Evolutionary conservation across 331 rosid species (phyloP).

Genomic region (Saraca asoca): DNA sequence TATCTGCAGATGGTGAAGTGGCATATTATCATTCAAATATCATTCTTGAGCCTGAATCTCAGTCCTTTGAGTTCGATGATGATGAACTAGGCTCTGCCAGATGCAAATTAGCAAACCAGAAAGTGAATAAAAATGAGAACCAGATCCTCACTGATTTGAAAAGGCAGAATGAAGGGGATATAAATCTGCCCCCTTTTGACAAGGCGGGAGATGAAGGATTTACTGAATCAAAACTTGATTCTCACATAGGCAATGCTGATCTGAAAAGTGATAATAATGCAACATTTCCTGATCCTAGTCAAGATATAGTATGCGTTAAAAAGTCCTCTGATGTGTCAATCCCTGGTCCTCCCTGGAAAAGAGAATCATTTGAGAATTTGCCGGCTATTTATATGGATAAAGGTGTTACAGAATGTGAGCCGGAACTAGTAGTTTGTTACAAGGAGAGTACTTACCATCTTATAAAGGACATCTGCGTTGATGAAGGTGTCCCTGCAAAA

Average conservation of each 20-base stretch:
- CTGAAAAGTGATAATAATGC: not conserved
- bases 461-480: slow-evolving; percentile 86
- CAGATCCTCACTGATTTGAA: slow-evolving; percentile 33
- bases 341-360: slow-evolving; percentile 9
- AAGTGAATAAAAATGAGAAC: slow-evolving; percentile 45
- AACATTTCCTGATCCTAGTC: slow-evolving; percentile 35
- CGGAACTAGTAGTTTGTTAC: slow-evolving; percentile 55
- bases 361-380: slow-evolving; percentile 35
- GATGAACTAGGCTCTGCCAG: slow-evolving; percentile 35
- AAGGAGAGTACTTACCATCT: slow-evolving; percentile 53
- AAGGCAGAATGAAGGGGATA: slow-evolving; percentile 33
- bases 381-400: slow-evolving; percentile 52
- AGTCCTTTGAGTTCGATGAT: slow-evolving; percentile 50
- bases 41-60: slow-evolving; percentile 45
- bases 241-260: slow-evolving; percentile 22
- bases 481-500: slow-evolving; percentile 58
- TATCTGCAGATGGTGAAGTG: slow-evolving; percentile 63
- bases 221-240: slow-evolving; percentile 19
- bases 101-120: slow-evolving; percentile 42
- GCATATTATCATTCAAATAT: slow-evolving; percentile 48
- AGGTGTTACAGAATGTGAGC: slow-evolving; percentile 61
- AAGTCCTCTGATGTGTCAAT: slow-evolving; percentile 33
- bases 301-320: slow-evolving; percentile 36
- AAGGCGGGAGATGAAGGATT: no score
- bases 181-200: no score